Evolutionary conservation across 805 yeast genomes (phyloP), one percentile per base, ranked within the genome.

Genomic region (Saccharomyces kudriavzevii): DNA sequence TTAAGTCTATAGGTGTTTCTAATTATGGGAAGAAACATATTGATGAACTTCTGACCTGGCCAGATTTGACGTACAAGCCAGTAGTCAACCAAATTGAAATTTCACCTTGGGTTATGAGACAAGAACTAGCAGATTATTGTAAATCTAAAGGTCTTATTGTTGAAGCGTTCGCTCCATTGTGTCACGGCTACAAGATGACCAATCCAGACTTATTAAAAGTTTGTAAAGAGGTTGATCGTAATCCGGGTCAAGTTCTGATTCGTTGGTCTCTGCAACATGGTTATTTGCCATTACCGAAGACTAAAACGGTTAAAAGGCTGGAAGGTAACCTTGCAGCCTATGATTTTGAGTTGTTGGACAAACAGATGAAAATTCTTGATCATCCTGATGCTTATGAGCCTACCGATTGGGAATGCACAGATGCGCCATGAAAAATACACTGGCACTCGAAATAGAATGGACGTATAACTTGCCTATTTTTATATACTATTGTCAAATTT

Each of bases 1-100:
- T 85, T 52, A 78, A 76, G 61, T 76, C 87, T 13, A 81, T 88
- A 53, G 96, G 96, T 49, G 91, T 88, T 14, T 87, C 95, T 8
- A 87, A 87, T 70, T 87, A 77, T 62, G 88, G 89, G 48, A 63
- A 68, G 14, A 70, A 68, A 4, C 89, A 83, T 64, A 66, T 87
- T 25, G 77, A 82, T 54, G 85, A 85, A 64, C 69, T 87, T 47
- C 71, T 85, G 46, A 60, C 65, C 2, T 82, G 87, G 85, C 76
- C 77, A 2, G 80, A 74, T 1, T 63, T 80, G 56, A 77, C 69
- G 55, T 64, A 78, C 56, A 75, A 76, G 56, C 91, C 96, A 0
- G 88, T 84, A 0, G 84, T 87, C 45, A 85, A 89, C 67, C 96
- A 89, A 67, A 80, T 89, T 63, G 96, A 88, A 68, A 77, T 88